A percentile compares a stretch with the other conserved stretches of the same genome.
Conservation (phyloP, 257 asterid species). For the Capsicum chinense region DNA sequence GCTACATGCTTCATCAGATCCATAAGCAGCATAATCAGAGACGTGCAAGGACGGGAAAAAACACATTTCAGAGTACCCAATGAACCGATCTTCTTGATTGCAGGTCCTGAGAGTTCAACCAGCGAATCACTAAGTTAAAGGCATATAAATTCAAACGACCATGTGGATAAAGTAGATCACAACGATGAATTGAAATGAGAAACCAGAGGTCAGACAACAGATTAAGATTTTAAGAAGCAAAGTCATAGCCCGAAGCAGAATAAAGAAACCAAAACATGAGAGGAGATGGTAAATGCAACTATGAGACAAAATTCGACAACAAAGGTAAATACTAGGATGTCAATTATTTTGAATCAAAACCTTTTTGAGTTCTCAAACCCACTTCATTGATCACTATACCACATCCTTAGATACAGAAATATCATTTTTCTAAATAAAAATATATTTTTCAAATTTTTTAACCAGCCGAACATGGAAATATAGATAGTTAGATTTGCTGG, state of each 20-base stretch:
- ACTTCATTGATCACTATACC: too few species aligned
- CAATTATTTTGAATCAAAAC: too few species aligned
- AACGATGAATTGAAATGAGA: not conserved
- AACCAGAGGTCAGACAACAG: not conserved
- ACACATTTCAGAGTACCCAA: not conserved
- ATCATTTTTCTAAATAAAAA: too few species aligned
- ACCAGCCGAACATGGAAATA: too few species aligned
- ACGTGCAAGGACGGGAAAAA: slow-evolving; percentile 5
- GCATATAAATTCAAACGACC: not conserved
- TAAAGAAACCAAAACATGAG: not conserved
- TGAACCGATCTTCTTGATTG: not conserved
- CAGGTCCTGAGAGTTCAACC: slow-evolving; percentile 24
- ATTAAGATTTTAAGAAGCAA: not conserved
- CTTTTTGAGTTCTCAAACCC: too few species aligned
- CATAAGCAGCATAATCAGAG: slow-evolving; percentile 3
- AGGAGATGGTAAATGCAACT: not conserved
- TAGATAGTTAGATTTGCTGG: too few species aligned
- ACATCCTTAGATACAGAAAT: too few species aligned
- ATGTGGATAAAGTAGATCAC: not conserved
- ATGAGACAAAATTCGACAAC: not conserved
- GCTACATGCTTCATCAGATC: slow-evolving; percentile 10
- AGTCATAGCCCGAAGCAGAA: not conserved
- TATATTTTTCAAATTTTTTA: too few species aligned
- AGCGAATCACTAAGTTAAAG: not conserved
- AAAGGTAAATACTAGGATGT: not conserved